A percentile compares a stretch with the other conserved stretches of the same genome.
Conservation (phyloP, 495 filamentous ascomycete genomes). For the Hypoxylon rickii region DNA sequence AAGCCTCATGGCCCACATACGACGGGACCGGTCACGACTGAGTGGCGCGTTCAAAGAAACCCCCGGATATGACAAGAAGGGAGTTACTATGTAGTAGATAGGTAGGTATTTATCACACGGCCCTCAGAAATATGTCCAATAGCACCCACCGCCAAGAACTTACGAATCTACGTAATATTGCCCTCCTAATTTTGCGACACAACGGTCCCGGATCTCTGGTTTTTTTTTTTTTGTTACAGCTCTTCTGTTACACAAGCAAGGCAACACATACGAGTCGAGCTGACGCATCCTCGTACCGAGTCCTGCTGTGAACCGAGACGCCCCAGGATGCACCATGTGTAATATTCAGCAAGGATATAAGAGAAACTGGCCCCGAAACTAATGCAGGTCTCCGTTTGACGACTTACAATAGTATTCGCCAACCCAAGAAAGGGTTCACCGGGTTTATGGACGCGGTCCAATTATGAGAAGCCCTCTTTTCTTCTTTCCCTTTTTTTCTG, state of each 20-base stretch:
- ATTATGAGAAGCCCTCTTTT: no score
- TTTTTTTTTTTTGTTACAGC: neutral
- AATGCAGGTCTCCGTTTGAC: constrained; percentile 16
- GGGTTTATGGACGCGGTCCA: neutral
- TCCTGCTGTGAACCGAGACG: neutral
- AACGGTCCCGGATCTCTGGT: neutral
- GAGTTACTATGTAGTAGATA: no score
- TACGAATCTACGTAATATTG: no score
- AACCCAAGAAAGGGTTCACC: neutral
- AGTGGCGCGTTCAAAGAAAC: constrained; percentile 10
- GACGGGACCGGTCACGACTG: neutral
- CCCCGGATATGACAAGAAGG: constrained; percentile 5
- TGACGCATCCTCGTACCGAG: constrained; percentile 20
- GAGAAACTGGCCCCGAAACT: constrained; percentile 9
- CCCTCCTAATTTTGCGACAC: neutral
- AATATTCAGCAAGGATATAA: neutral
- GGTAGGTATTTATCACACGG: no score
- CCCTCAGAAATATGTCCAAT: no score
- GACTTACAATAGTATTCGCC: neutral
- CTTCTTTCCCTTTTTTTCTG: no score
- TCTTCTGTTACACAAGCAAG: neutral
- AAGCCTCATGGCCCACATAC: neutral
- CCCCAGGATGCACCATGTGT: constrained; percentile 21
- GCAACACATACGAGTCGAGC: constrained; percentile 6
- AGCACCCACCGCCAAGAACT: no score